phyloP scores from a whole-genome alignment of 169 alveolate species.

The Plasmodium inui region DNA sequence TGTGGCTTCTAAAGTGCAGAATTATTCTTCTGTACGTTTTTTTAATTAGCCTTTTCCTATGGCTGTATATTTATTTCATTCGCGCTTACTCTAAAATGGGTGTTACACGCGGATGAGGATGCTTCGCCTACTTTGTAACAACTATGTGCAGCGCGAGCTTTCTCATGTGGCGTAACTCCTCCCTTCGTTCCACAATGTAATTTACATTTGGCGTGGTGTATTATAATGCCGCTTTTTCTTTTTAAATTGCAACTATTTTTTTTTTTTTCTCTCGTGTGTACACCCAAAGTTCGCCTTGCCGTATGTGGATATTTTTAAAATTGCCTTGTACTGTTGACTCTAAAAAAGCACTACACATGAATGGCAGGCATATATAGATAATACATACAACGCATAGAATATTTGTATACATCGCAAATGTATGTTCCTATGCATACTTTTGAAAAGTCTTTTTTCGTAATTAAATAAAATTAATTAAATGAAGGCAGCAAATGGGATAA shows the following conservation, averaged over 20 bases:
- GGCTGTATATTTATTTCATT: neutral
- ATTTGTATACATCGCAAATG: neutral
- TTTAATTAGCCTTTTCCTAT: neutral
- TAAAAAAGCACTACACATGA: neutral
- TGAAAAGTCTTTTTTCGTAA: slow-evolving; percentile 7
- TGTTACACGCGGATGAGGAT: neutral
- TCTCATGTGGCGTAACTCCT: neutral
- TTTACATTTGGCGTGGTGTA: neutral
- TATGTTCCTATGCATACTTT: neutral
- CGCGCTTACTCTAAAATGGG: neutral
- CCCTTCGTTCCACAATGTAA: neutral
- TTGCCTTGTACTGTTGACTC: neutral
- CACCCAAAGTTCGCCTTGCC: neutral
- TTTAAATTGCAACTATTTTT: neutral
- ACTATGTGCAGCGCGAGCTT: neutral
- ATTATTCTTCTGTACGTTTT: neutral
- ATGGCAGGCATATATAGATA: neutral
- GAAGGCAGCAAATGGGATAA: neutral
- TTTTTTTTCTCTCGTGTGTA: neutral
- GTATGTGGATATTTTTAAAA: neutral
- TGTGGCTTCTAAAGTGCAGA: neutral
- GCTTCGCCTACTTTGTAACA: neutral
- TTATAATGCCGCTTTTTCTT: neutral
- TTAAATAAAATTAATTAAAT: neutral
- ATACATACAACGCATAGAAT: neutral